Evolutionary conservation across 129 eudicot genomes (phyloP), one percentile per base, ranked within the genome.

Genomic region (Lactuca saligna): DNA sequence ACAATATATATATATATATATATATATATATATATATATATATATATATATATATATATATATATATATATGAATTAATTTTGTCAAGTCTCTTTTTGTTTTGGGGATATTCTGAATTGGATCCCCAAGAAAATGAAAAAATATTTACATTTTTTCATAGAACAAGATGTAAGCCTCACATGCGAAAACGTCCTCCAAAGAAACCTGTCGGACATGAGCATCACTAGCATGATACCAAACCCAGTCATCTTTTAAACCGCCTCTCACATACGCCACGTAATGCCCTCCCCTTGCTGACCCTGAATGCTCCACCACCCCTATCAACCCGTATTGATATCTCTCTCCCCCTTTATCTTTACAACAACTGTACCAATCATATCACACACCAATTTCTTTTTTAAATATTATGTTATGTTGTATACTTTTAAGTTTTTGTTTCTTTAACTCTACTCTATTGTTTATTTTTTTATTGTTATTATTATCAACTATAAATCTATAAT

Each of bases 271-370:
- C 8, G 97, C 97, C 17, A 91, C 86, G 66, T 91, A 91, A 55
- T 91, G 97, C 20, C 97, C 97, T 9, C 86, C 85, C 72, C 88
- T 79, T 90, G 88, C 88, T 20, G 82, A 56, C 49, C 97, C 97
- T 33, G 37, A 54, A 81, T 91, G 97, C 80, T 81, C 97, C 67
- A 91, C 97, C 78, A 85, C 86, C 9, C 97, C 97, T 54, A 85
- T 48, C 57, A 91, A 79, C 5, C 81, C 83, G 70, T 87, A 91
- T 20, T 20, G 20, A 20, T 20, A 20, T 10, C 31, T 74, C 65
- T 50, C 72, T 29, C 25, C 33, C 9, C 70, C 85, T 58, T 39
- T 49, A 17, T 79, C 81, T 16, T 35, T 65, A 65, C 79, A 80
- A 34, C 75, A 5, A 0, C 49, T 42, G 49, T 42, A 42, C 7